These are phyloP conservation scores for Coemansia umbellata DNA, from an alignment of 192 early-diverging fungal species.

Conservation along the genomic window DNA sequence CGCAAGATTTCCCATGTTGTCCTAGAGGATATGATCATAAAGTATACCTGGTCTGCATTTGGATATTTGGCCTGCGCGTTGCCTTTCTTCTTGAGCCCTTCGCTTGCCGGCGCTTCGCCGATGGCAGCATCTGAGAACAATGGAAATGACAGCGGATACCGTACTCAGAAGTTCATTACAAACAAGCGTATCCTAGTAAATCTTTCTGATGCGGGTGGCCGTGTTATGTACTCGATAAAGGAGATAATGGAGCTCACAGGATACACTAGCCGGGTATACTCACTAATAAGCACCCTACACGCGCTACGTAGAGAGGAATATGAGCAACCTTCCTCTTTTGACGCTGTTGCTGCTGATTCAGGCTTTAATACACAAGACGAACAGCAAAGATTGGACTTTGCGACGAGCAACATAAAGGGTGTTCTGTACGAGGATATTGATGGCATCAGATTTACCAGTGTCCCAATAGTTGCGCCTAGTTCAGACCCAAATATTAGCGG, in stretches of 20 bases:
- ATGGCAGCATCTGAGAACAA: not conserved
- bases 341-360: not conserved
- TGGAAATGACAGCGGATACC: slow-evolving; percentile 28
- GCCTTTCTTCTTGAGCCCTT: slow-evolving; percentile 78
- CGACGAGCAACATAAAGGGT: slow-evolving; percentile 17
- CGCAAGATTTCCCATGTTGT: slow-evolving; percentile 84
- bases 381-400: slow-evolving; percentile 7
- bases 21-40: slow-evolving; percentile 96
- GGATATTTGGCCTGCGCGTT: slow-evolving; percentile 79
- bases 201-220: slow-evolving; percentile 88
- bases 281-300: slow-evolving; percentile 80
- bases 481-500: slow-evolving; percentile 56
- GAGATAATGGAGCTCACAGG: slow-evolving; percentile 88
- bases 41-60: slow-evolving; percentile 93
- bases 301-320: slow-evolving; percentile 61
- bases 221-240: slow-evolving; percentile 97
- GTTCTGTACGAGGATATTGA: slow-evolving; percentile 52
- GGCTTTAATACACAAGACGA: too few relatives aligned
- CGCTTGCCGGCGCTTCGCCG: slow-evolving; percentile 49
- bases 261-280: slow-evolving; percentile 82
- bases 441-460: slow-evolving; percentile 77
- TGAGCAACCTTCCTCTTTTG: slow-evolving; percentile 15
- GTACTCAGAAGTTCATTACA: slow-evolving; percentile 85
- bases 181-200: slow-evolving; percentile 90
- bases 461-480: slow-evolving; percentile 87